Base-by-base conservation (phyloP, 345 rosid genomes). In the Litchi chinensis region DNA sequence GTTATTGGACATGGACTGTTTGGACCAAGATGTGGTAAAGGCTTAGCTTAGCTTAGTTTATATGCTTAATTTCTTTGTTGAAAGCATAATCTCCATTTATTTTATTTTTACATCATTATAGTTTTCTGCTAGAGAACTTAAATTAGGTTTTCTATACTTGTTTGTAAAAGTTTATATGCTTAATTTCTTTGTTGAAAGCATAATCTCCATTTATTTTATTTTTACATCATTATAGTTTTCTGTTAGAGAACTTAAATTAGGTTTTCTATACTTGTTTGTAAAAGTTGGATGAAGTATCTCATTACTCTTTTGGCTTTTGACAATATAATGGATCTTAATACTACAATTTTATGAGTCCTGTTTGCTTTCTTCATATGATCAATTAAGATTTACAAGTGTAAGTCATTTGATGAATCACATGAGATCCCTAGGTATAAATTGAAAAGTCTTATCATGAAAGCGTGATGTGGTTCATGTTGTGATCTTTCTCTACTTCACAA, bases 1-100 rank as follows among this genome's bases (percentile, higher is more conserved):
- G 89, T 96, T 67, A 87, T 94, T 78, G 98, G 98, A 70, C 98
- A 95, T 77, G 98, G 97, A 71, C 87, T 95, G 22, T 91, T 90
- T 43, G 98, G 97, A 82, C 98, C 98, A 60, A 88, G 90, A 92
- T 85, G 97, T 76, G 98, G 98, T 93, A 88, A 79, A 74, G 22
- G 63, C 68, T 69, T 83, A 72, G 28, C 63, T 76, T 77, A 60
- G n/a, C n/a, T n/a, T n/a, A n/a, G 57, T 56, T 60, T 70, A 50
- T 6, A 41, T 71, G 13, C 59, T 65, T 75, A 40, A 26, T 15
- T 54, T 73, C 56, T 78, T 59, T 54, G 26, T 63, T 67, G 63
- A 18, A 5, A 66, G 39, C 39, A 56, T 22, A 24, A 26, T 68
- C 8, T n/a, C 24, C 62, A 5, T 19, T 44, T 46, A 19, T 43